These are phyloP conservation scores for Verbena officinalis DNA, from an alignment of 257 asterid species.

Conservation along the genomic window DNA sequence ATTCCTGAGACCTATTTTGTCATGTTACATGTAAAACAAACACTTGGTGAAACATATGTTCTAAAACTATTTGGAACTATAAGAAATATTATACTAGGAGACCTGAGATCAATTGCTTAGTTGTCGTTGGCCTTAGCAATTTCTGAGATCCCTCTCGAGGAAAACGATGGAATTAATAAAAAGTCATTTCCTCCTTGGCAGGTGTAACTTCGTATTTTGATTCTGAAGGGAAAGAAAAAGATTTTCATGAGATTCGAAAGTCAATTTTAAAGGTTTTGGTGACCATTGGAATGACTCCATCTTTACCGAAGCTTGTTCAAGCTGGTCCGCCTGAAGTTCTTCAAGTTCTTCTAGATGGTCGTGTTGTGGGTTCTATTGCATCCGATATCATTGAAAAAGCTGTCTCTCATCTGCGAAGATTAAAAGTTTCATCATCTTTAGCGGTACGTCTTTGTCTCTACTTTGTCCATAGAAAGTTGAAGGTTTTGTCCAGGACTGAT, in stretches of 20 bases:
- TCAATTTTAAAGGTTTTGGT: conserved; percentile 59
- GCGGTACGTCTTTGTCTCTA: conserved; percentile 50
- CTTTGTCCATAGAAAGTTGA: background rate
- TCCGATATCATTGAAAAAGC: conserved; percentile 65
- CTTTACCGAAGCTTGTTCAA: conserved; percentile 71
- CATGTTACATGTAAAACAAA: background rate
- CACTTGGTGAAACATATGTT: background rate
- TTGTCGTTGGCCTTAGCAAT: background rate
- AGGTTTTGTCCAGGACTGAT: conserved; percentile 21
- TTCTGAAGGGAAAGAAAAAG: conserved; percentile 68
- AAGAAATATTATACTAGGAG: background rate
- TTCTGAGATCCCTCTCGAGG: background rate
- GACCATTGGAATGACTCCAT: conserved; percentile 78
- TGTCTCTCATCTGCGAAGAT: conserved; percentile 66
- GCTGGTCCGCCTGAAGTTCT: conserved; percentile 94
- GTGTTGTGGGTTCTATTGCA: conserved; percentile 77
- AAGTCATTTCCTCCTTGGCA: conserved; percentile 37
- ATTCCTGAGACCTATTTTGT: background rate
- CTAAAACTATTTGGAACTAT: background rate
- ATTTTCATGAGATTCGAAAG: conserved; percentile 64
- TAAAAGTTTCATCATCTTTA: conserved; percentile 70
- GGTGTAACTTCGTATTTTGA: conserved; percentile 87
- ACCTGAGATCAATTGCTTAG: background rate
- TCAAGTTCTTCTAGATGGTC: conserved; percentile 89
- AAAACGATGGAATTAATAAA: background rate